These are phyloP conservation scores for Stagonosporopsis vannaccii DNA, from an alignment of 2,329 filamentous ascomycete genomes.

Conservation along the genomic window DNA sequence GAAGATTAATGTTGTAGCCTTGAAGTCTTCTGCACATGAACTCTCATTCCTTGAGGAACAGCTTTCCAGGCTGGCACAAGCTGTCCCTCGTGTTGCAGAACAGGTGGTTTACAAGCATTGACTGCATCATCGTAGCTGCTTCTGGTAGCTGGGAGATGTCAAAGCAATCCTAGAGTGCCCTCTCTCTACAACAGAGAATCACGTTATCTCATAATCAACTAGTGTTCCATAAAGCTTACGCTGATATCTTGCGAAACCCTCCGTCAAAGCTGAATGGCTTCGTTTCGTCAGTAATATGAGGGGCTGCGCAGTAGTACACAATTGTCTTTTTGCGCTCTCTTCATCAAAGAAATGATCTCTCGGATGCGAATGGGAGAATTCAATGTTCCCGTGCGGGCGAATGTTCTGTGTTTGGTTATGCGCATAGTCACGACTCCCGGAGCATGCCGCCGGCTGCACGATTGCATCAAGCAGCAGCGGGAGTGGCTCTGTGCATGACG, in stretches of 20 bases:
- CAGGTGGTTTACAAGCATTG: not conserved
- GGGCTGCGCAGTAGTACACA: too few relatives aligned
- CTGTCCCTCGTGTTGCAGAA: not conserved
- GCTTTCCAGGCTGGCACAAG: not conserved
- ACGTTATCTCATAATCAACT: too few relatives aligned
- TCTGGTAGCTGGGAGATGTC: not conserved
- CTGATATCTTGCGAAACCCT: too few relatives aligned
- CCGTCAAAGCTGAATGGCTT: too few relatives aligned
- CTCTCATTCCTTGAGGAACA: too few relatives aligned
- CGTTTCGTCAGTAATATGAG: too few relatives aligned
- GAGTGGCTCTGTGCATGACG: constrained; percentile 12
- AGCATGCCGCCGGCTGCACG: not conserved
- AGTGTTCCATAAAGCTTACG: too few relatives aligned
- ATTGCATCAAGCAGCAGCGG: constrained; percentile 7
- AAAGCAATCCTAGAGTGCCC: too few relatives aligned
- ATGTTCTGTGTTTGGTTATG: not conserved
- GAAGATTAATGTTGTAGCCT: not conserved
- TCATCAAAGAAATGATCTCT: too few relatives aligned
- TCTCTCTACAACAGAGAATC: too few relatives aligned
- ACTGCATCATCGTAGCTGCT: not conserved
- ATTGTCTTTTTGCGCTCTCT: too few relatives aligned
- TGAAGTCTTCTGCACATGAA: not conserved
- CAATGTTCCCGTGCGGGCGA: not conserved
- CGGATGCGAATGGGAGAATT: not conserved
- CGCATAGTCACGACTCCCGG: not conserved